Percentiles rank a stretch among this genome's conserved stretches.
phyloP scores from a whole-genome alignment of 768 basidiomycete genomes.

The Strobilomyces echinocephalus region DNA sequence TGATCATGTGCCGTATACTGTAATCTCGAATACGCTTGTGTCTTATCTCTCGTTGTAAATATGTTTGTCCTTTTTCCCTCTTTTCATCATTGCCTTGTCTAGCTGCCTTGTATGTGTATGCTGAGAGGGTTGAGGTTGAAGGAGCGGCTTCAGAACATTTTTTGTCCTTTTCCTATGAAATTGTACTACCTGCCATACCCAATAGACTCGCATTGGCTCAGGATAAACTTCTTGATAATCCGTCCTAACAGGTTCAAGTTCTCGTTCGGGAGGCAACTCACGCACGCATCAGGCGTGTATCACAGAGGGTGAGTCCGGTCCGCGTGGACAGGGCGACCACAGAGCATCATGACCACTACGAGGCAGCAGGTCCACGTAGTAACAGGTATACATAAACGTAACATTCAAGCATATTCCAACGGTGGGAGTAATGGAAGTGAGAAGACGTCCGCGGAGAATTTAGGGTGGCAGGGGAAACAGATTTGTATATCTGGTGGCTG shows the following conservation, averaged over 20 bases:
- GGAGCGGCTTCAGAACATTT: constrained; percentile 20
- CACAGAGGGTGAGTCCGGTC: neutral
- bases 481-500: neutral
- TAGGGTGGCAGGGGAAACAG: neutral
- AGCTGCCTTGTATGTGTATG: constrained; percentile 25
- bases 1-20: constrained; percentile 5
- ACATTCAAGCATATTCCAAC: neutral
- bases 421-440: constrained; percentile 7
- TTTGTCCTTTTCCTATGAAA: constrained; percentile 14
- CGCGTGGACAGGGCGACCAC: constrained; percentile 2
- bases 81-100: constrained; percentile 13
- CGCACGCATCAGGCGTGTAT: too few relatives aligned
- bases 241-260: neutral
- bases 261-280: too few relatives aligned
- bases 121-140: constrained; percentile 13
- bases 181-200: constrained; percentile 26
- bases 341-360: constrained; percentile 1
- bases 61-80: constrained; percentile 8
- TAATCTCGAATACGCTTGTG: constrained; percentile 1
- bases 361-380: neutral
- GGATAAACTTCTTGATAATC: neutral
- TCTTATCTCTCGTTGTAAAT: constrained; percentile 19
- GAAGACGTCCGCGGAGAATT: constrained; percentile 11
- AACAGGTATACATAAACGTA: constrained; percentile 7
- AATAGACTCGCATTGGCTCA: constrained; percentile 16